Evolutionary conservation across 768 basidiomycete species (phyloP).

Genomic region (Filobasidium floriforme): DNA sequence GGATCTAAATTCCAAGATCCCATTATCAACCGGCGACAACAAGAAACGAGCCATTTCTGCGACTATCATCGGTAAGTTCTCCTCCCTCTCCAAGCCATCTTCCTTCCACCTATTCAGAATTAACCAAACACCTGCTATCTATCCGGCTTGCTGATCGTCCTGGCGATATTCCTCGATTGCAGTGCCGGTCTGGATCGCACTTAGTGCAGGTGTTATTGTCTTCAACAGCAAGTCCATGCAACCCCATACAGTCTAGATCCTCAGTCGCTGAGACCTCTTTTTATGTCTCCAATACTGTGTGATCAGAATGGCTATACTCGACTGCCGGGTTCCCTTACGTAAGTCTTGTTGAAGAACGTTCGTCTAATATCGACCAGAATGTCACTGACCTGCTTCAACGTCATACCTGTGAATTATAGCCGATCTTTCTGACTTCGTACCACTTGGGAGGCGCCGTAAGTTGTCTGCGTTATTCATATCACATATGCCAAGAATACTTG

Average conservation of each 20-base stretch:
- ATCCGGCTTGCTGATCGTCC: not conserved
- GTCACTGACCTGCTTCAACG: too few relatives aligned
- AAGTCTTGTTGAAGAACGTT: too few relatives aligned
- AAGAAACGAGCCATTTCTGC: not conserved
- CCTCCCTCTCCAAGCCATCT: too few relatives aligned
- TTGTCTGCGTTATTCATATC: conserved; percentile 1
- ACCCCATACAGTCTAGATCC: not conserved
- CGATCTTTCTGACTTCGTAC: conserved; percentile 87
- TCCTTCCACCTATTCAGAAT: not conserved
- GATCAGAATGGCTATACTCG: conserved; percentile 9
- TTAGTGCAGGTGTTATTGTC: conserved; percentile 5
- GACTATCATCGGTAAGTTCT: not conserved
- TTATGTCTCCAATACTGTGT: not conserved
- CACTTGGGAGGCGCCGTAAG: conserved; percentile 62
- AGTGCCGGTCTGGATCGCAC: conserved; percentile 6
- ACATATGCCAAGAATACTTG: not conserved
- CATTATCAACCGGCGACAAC: not conserved
- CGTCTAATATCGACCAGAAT: too few relatives aligned
- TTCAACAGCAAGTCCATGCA: conserved; percentile 3
- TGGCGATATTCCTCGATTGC: not conserved
- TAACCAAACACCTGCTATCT: not conserved
- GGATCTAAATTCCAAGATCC: not conserved
- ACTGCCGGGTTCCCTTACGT: conserved; percentile 7
- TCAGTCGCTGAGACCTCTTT: too few relatives aligned
- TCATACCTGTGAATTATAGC: conserved; percentile 54